phyloP scores from a whole-genome alignment of 139 green algal genomes.

The Chlamydomonas sp. region DNA sequence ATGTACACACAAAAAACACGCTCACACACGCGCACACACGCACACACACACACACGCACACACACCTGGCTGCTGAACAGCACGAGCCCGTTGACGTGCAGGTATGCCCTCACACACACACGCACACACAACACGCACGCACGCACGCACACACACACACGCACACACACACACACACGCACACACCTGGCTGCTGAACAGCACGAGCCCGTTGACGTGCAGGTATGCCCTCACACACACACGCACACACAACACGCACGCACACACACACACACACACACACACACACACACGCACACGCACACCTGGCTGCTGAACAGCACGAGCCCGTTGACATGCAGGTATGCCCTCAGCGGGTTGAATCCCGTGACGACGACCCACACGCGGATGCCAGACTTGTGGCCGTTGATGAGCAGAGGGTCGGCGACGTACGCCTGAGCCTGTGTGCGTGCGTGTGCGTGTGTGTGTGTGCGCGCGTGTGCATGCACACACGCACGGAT shows the following conservation, averaged over 20 bases:
- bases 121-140: background rate
- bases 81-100: background rate
- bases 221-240: no score
- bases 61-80: background rate
- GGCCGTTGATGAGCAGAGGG: conserved; percentile 36
- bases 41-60: no score
- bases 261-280: background rate
- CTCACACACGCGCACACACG: no score
- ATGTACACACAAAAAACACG: no score
- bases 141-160: conserved; percentile 9
- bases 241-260: no score
- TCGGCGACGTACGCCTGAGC: conserved; percentile 47
- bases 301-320: no score
- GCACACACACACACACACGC: no score
- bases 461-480: no score
- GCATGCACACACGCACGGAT: no score
- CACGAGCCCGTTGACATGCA: conserved; percentile 40
- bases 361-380: conserved; percentile 43
- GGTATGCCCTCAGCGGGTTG: conserved; percentile 34
- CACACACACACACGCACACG: background rate
- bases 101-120: conserved; percentile 1
- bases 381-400: conserved; percentile 54
- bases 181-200: no score
- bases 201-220: no score
- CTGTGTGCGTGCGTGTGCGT: no score